Base-by-base conservation (phyloP, 768 basidiomycete genomes). In the Rhizopogon salebrosus region DNA sequence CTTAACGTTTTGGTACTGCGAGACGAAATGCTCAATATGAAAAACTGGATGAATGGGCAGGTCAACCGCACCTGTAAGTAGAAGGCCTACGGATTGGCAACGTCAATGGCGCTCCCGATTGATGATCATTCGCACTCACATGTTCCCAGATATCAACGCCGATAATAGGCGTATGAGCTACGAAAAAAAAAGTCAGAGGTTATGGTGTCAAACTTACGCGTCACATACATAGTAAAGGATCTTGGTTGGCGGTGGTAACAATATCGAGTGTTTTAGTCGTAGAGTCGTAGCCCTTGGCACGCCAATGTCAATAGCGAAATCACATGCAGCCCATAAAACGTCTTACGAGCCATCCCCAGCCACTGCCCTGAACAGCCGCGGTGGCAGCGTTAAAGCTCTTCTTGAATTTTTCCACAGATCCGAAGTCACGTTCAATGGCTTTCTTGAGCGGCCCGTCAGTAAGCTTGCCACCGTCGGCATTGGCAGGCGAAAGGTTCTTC, bases 61-160 rank as follows among this genome's bases (percentile, higher is more conserved):
- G 29, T 26, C 18, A 26, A 16, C 20, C 56, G 57, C 22, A 62
- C 61, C 60, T 60, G 64, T 57, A 75, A 64, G 68, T 90, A 89
- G 70, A 85, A 89, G n/a, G 87, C 86, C 81, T 85, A 55, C 16
- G 49, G 43, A 54, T 53, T 36, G 49, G 38, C 39, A 38, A 54
- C 18, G 26, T 49, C 3, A 61, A 46, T 35, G 40, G 51, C 23
- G 53, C 4, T 54, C 18, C 8, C 18, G 22, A n/a, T 53, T 54
- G 60, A 56, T 52, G 56, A 31, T 1, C 24, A 6, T 13, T 26
- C 27, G 54, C 35, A 79, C 85, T 39, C 61, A 86, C 86, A 70
- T 95, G 92, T 70, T 94, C 92, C 95, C 95, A 98, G 63, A 98
- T 87, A 72, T 99, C 95, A 58, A 98, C 85, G 31, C 97, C 97